phyloP scores from a whole-genome alignment of 2,329 filamentous ascomycete species.

The Periconia sp. region DNA sequence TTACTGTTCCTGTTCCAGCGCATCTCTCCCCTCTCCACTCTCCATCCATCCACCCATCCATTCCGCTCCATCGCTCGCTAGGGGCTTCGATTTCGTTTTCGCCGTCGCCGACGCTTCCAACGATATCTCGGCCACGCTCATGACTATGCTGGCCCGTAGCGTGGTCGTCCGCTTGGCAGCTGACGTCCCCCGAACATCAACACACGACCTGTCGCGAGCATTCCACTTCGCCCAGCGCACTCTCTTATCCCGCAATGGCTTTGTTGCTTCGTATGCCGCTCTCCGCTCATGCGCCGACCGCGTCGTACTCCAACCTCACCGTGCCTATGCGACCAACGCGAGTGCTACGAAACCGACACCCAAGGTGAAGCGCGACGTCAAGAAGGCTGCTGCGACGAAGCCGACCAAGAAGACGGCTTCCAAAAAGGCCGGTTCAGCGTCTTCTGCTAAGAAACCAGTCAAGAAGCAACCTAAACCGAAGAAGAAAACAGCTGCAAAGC shows the following conservation, averaged over 20 bases:
- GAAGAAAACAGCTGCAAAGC: slow-evolving; percentile 18
- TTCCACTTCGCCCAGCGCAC: slow-evolving; percentile 30
- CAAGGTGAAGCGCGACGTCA: slow-evolving; percentile 31
- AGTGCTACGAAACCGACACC: slow-evolving; percentile 33
- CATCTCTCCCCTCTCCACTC: slow-evolving; percentile 3
- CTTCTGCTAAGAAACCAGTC: slow-evolving; percentile 22
- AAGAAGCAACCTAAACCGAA: slow-evolving; percentile 18
- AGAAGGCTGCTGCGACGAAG: slow-evolving; percentile 28
- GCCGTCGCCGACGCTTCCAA: slow-evolving; percentile 9
- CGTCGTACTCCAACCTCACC: slow-evolving; percentile 19
- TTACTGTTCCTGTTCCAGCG: slow-evolving; percentile 10
- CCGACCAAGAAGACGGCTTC: slow-evolving; percentile 10
- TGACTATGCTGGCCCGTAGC: slow-evolving; percentile 39
- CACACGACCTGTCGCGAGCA: slow-evolving; percentile 40
- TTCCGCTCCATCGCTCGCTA: slow-evolving; percentile 19
- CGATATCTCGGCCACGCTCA: slow-evolving; percentile 2
- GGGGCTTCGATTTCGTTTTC: slow-evolving; percentile 17
- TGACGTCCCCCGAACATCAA: slow-evolving; percentile 35
- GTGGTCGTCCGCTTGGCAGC: slow-evolving; percentile 39
- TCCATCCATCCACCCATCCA: slow-evolving; percentile 10
- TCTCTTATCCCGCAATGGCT: slow-evolving; percentile 25
- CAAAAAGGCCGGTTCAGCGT: slow-evolving; percentile 11
- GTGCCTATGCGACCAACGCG: slow-evolving; percentile 39
- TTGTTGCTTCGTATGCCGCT: slow-evolving; percentile 14
- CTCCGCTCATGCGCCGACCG: slow-evolving; percentile 29